Base-by-base conservation (phyloP, 257 asterid genomes). In the Gentiana straminea region DNA sequence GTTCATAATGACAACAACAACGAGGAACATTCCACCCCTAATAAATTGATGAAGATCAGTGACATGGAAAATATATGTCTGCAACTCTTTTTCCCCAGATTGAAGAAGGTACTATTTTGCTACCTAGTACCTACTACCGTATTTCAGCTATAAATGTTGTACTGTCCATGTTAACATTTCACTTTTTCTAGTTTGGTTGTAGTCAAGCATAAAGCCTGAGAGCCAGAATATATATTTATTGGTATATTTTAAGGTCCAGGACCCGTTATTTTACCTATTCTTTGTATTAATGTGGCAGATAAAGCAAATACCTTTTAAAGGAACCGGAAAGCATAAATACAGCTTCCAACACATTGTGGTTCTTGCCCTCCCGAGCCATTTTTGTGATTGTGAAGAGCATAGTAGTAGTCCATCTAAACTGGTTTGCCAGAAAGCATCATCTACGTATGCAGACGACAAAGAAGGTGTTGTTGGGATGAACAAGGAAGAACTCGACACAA, bases 311-410 rank as follows among this genome's bases (percentile, higher is more conserved):
- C 94, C 96, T 54, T 64, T 81, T 36, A 87, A 77, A 67, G 98
- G 98, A 60, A 64, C 90, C 0, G 98, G 98, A 60, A 91, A 76
- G 77, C 98, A 91, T 80, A 91, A 91, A 71, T 91, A 91, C 79
- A 91, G 96, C 72, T 91, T 91, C 71, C 98, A 87, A 71, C 95
- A 94, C 12, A 69, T 87, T 68, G 82, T 77, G 59, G 74, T 78
- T 73, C 95, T 92, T 58, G 66, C 85, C 13, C 80, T 76, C 55
- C 94, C 98, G 24, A 56, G 35, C 52, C 79, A 87, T 71, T 83
- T 91, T 59, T 87, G 96, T 67, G 96, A 83, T 68, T 90, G 98
- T 61, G 95, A 83, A 63, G 93, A 84, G 72, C 98, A 91, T 73
- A 79, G 61, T 76, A 74, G 54, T 52, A n/a, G n/a, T n/a, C 73